Conservation (phyloP, 2,329 filamentous ascomycete genomes). For the Cladosporium cucumerinum region DNA sequence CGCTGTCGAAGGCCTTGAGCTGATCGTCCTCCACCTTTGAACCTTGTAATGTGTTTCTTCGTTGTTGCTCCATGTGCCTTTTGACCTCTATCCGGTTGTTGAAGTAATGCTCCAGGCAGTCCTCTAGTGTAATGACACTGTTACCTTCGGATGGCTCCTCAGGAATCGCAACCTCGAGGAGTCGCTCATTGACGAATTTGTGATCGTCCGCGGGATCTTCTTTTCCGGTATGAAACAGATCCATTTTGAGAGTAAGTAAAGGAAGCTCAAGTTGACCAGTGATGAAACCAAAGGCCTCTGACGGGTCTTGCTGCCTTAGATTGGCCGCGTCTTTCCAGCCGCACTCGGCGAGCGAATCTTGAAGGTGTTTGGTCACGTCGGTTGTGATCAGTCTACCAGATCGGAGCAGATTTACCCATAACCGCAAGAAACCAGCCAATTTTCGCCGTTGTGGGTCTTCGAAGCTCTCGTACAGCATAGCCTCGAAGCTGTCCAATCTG, state of each 20-base stretch:
- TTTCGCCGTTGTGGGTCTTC: constrained; percentile 68
- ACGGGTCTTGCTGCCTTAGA: constrained; percentile 87
- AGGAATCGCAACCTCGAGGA: constrained; percentile 89
- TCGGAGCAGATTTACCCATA: constrained; percentile 92
- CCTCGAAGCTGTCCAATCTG: constrained; percentile 84
- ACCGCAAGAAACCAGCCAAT: constrained; percentile 71
- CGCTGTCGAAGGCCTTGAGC: constrained; percentile 19
- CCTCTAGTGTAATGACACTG: constrained; percentile 68
- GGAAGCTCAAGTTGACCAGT: constrained; percentile 86
- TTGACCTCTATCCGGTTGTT: constrained; percentile 89
- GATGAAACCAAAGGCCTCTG: constrained; percentile 92
- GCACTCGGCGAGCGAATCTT: constrained; percentile 76
- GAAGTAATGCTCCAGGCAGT: constrained; percentile 91
- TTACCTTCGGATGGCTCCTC: constrained; percentile 64
- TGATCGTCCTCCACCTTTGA: constrained; percentile 25
- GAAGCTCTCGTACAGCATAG: constrained; percentile 79
- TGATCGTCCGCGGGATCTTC: constrained; percentile 82
- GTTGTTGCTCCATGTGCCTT: constrained; percentile 61
- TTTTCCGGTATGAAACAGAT: constrained; percentile 88
- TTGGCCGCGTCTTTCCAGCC: constrained; percentile 80
- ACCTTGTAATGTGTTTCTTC: constrained; percentile 57
- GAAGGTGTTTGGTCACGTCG: constrained; percentile 79
- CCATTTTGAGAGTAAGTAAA: constrained; percentile 84
- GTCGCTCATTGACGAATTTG: constrained; percentile 86
- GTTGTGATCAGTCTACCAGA: constrained; percentile 79